These are phyloP conservation scores for Saccharomyces mikatae DNA, from an alignment of 805 yeast genomes.

Conservation along the genomic window DNA sequence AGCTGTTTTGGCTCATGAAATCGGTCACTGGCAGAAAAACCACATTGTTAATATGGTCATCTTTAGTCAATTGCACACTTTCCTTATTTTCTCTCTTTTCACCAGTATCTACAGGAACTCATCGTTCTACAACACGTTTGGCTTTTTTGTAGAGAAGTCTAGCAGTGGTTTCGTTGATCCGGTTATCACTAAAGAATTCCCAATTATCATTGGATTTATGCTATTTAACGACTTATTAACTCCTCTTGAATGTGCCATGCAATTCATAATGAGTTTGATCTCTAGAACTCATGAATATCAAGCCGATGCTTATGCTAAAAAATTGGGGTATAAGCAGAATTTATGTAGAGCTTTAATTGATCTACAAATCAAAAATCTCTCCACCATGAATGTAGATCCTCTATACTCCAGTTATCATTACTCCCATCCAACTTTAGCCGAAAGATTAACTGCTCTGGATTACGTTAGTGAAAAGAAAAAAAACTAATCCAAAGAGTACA, in stretches of 20 bases:
- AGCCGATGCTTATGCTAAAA: constrained; percentile 82
- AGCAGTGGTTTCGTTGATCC: constrained; percentile 1
- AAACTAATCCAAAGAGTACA: constrained; percentile 5
- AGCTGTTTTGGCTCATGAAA: constrained; percentile 96
- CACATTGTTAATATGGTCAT: constrained; percentile 75
- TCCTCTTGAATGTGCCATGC: constrained; percentile 65
- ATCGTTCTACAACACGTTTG: constrained; percentile 72
- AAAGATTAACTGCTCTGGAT: constrained; percentile 74
- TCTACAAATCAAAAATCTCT: constrained; percentile 71
- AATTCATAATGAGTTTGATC: constrained; percentile 58
- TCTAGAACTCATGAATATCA: constrained; percentile 87
- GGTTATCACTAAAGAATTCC: constrained; percentile 40
- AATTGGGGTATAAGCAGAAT: constrained; percentile 60
- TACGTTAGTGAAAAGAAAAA: constrained; percentile 29
- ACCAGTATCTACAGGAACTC: constrained; percentile 72
- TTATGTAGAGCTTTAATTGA: constrained; percentile 67
- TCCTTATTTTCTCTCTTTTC: constrained; percentile 62
- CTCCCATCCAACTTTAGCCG: constrained; percentile 87
- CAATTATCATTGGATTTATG: constrained; percentile 73
- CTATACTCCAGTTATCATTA: constrained; percentile 81
- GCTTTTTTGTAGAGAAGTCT: constrained; percentile 40
- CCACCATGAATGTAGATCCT: constrained; percentile 84
- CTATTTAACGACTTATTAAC: constrained; percentile 70
- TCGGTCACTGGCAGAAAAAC: constrained; percentile 93
- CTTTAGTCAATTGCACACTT: constrained; percentile 55